These are phyloP conservation scores for Aureobasidium mangrovei DNA, from an alignment of 2,329 filamentous ascomycete species.

Conservation along the genomic window DNA sequence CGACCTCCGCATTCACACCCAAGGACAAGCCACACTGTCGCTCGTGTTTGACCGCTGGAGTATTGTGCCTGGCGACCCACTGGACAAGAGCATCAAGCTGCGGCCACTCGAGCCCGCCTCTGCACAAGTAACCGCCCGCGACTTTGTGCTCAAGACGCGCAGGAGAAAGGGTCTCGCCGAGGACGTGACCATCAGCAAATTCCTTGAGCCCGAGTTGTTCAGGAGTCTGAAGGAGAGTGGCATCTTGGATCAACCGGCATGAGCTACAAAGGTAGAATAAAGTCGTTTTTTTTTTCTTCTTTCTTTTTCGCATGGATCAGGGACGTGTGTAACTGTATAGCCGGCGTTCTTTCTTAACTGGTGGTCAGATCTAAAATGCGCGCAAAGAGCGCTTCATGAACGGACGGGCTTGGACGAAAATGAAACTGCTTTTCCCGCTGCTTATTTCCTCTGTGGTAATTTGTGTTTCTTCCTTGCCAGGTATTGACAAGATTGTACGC, in stretches of 20 bases:
- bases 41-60: constrained; percentile 95
- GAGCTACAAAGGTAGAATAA: too few species aligned
- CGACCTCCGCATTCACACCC: constrained; percentile 89
- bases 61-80: constrained; percentile 88
- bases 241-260: constrained; percentile 54
- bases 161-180: constrained; percentile 88
- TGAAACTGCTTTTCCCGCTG: too few species aligned
- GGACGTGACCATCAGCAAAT: constrained; percentile 92
- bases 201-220: constrained; percentile 90
- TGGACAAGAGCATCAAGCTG: constrained; percentile 77
- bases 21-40: constrained; percentile 82
- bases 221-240: constrained; percentile 81
- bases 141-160: constrained; percentile 95
- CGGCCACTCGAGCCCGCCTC: constrained; percentile 79
- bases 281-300: too few species aligned
- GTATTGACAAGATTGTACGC: too few species aligned
- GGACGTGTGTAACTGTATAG: too few species aligned
- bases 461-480: too few species aligned
- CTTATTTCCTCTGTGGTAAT: too few species aligned
- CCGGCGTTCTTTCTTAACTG: too few species aligned
- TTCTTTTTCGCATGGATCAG: too few species aligned
- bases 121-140: constrained; percentile 80
- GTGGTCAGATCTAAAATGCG: too few species aligned
- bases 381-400: too few species aligned
- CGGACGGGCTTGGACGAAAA: too few species aligned